Percentiles rank a stretch among this genome's conserved stretches.
Conservation (phyloP, 2,329 filamentous ascomycete species). For the Diplodia sapinea region DNA sequence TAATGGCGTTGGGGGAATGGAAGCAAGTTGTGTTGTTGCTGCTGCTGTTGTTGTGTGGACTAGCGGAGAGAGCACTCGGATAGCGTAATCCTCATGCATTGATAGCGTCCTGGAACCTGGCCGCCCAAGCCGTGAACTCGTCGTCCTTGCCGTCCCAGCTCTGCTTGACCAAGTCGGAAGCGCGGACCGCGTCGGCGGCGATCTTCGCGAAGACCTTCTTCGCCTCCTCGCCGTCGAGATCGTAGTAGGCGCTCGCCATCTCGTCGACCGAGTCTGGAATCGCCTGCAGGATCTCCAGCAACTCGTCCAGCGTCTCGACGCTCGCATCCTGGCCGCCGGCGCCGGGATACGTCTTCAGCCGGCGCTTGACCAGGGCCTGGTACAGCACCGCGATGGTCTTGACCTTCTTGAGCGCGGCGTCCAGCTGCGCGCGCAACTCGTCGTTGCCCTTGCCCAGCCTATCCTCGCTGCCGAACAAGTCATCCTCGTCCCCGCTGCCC, state of each 20-base stretch:
- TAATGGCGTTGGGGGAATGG: neutral
- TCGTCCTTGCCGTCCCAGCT: conserved; percentile 72
- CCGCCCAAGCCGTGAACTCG: conserved; percentile 79
- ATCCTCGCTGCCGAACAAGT: conserved; percentile 62
- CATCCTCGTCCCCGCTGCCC: conserved; percentile 50
- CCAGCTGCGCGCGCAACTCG: conserved; percentile 69
- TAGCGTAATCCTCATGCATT: conserved; percentile 15
- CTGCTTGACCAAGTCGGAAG: conserved; percentile 61
- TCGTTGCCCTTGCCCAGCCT: conserved; percentile 63
- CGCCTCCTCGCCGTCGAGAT: conserved; percentile 65
- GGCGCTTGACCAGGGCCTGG: conserved; percentile 71
- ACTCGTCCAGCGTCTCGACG: conserved; percentile 55
- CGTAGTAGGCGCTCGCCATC: conserved; percentile 74
- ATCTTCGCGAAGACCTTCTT: conserved; percentile 65
- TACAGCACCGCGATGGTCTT: conserved; percentile 73
- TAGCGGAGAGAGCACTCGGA: too few relatives aligned
- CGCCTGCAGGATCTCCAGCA: conserved; percentile 61
- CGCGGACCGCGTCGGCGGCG: conserved; percentile 64
- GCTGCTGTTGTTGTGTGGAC: too few relatives aligned
- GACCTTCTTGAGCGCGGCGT: conserved; percentile 67
- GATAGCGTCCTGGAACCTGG: conserved; percentile 50
- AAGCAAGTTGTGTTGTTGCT: neutral
- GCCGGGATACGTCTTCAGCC: conserved; percentile 63
- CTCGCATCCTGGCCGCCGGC: neutral
- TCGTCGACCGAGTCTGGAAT: conserved; percentile 74